phyloP scores from a whole-genome alignment of 108 stramenopile species.

The Aurantiochytrium sp. region DNA sequence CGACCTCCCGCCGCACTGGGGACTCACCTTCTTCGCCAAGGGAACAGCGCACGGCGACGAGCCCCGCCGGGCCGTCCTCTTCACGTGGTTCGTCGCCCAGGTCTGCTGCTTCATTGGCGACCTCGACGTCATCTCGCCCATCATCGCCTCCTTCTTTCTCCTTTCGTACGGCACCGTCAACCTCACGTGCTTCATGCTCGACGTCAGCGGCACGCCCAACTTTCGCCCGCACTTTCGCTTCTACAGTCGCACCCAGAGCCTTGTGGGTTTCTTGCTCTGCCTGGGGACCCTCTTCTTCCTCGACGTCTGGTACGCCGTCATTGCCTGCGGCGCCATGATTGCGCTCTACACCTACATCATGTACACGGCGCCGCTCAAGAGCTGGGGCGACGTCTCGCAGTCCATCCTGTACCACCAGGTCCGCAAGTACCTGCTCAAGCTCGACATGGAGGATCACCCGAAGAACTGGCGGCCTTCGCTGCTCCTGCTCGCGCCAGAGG shows the following conservation, averaged over 20 bases:
- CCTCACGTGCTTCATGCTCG: constrained; percentile 33
- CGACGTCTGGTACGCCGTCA: constrained; percentile 19
- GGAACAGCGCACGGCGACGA: constrained; percentile 36
- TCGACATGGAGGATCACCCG: constrained; percentile 17
- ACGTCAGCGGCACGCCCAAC: constrained; percentile 39
- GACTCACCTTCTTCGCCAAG: constrained; percentile 4
- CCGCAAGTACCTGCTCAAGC: constrained; percentile 37
- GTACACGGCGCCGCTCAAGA: not conserved
- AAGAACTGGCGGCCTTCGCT: constrained; percentile 38
- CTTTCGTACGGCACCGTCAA: constrained; percentile 31
- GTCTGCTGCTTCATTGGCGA: constrained; percentile 24
- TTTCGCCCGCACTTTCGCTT: constrained; percentile 38
- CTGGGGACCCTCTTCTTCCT: not conserved
- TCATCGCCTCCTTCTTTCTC: constrained; percentile 41
- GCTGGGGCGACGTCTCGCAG: constrained; percentile 39
- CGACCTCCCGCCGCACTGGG: constrained; percentile 35
- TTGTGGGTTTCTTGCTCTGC: constrained; percentile 17
- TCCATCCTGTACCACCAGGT: constrained; percentile 40
- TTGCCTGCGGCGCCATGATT: constrained; percentile 13
- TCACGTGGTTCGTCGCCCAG: constrained; percentile 20
- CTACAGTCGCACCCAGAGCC: constrained; percentile 34
- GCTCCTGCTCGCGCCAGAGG: constrained; percentile 4
- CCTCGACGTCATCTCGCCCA: constrained; percentile 35
- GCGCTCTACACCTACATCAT: not conserved
- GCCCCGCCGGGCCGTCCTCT: constrained; percentile 26